These are phyloP conservation scores for Coniferiporia sulphurascens DNA, from an alignment of 1,284 basidiomycete species.

Conservation along the genomic window DNA sequence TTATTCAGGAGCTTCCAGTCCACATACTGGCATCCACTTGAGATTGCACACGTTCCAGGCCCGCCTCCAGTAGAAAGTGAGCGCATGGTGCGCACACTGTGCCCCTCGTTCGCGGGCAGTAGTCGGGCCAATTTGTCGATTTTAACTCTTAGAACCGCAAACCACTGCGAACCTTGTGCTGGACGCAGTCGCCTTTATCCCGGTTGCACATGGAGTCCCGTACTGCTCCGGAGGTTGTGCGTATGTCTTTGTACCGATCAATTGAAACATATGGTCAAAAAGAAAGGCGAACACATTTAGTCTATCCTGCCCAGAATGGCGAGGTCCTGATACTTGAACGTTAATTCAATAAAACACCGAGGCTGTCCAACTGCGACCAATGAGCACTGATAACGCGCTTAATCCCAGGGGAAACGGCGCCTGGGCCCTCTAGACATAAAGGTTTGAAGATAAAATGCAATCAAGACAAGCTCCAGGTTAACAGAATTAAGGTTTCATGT, in stretches of 20 bases:
- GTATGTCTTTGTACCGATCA: background rate
- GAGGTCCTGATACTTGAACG: background rate
- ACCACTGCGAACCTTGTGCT: background rate
- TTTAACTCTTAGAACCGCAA: background rate
- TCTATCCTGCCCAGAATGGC: background rate
- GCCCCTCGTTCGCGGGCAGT: background rate
- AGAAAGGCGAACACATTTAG: background rate
- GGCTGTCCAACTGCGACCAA: background rate
- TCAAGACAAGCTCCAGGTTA: background rate
- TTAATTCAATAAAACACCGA: background rate
- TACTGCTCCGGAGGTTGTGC: background rate
- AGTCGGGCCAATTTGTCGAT: background rate
- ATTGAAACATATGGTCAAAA: background rate
- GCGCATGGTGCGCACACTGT: background rate
- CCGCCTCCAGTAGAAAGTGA: background rate
- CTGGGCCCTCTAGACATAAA: background rate
- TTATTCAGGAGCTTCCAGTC: background rate
- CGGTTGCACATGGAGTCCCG: background rate
- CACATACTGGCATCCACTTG: background rate
- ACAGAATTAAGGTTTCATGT: background rate
- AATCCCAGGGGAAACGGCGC: background rate
- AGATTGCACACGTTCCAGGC: no score
- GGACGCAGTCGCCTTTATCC: background rate
- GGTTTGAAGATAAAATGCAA: background rate
- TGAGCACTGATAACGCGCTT: background rate